A percentile compares a stretch with the other conserved stretches of the same genome.
phyloP scores from a whole-genome alignment of 257 asterid genomes.

The Fraxinus excelsior region DNA sequence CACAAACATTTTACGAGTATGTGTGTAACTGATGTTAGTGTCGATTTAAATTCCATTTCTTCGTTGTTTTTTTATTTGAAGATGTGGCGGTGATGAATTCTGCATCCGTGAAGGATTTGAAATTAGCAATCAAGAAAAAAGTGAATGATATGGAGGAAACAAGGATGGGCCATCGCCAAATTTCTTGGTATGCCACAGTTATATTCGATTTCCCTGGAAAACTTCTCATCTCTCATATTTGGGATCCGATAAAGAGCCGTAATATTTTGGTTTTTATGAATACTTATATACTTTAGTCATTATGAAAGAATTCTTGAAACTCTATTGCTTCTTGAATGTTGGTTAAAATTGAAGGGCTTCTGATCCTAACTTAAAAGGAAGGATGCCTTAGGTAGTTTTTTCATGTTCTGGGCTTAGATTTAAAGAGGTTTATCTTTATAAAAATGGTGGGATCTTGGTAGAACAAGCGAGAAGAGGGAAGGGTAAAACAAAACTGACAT shows the following conservation, averaged over 20 bases:
- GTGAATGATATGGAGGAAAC: slow-evolving; percentile 75
- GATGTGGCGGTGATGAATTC: slow-evolving; percentile 79
- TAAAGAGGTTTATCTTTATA: background rate
- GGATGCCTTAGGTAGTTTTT: too few species aligned
- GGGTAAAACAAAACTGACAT: background rate
- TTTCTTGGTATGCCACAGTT: slow-evolving; percentile 63
- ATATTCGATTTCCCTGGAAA: background rate
- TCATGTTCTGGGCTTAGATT: background rate
- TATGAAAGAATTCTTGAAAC: background rate
- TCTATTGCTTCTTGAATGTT: background rate
- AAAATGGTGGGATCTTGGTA: background rate
- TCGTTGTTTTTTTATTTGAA: slow-evolving; percentile 26
- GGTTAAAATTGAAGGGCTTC: background rate
- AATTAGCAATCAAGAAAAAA: slow-evolving; percentile 62
- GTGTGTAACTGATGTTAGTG: background rate
- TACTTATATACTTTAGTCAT: background rate
- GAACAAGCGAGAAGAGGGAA: background rate
- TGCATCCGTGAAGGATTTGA: slow-evolving; percentile 77
- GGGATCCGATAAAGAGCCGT: background rate
- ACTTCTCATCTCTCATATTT: background rate
- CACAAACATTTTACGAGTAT: slow-evolving; percentile 31
- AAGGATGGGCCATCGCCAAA: slow-evolving; percentile 88
- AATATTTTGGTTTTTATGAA: background rate
- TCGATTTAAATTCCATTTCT: slow-evolving; percentile 5
- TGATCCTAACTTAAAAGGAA: too few species aligned